phyloP scores from a whole-genome alignment of 83 land plant genomes.

The Diphasiastrum complanatum region DNA sequence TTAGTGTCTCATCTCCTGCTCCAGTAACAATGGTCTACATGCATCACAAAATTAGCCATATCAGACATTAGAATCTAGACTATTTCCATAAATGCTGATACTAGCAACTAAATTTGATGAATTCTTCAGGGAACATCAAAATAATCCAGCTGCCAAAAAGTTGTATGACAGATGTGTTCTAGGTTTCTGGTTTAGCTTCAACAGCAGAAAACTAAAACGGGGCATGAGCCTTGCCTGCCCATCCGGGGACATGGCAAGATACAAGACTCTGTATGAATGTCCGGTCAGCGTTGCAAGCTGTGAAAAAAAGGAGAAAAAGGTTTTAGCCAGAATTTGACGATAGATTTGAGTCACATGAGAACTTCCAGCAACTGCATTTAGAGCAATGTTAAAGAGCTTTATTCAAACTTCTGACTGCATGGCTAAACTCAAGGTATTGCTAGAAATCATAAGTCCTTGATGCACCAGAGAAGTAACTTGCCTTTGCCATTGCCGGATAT shows the following conservation, averaged over 20 bases:
- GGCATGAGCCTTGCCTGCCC: not conserved
- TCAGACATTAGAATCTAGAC: not conserved
- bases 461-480: conserved; percentile 7
- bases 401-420: not conserved
- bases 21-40: conserved; percentile 12
- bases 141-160: not conserved
- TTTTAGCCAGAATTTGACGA: not conserved
- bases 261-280: conserved; percentile 12
- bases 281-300: conserved; percentile 14
- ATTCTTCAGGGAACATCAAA: not conserved
- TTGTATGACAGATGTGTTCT: not conserved
- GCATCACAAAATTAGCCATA: not conserved
- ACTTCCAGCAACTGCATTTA: too few species aligned
- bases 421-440: too few species aligned
- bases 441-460: too few species aligned
- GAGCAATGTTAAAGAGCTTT: too few species aligned
- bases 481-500: conserved; percentile 82
- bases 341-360: too few species aligned
- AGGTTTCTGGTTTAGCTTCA: not conserved
- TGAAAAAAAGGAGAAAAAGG: not conserved
- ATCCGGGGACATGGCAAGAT: conserved; percentile 15
- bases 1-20: conserved; percentile 14
- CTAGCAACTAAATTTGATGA: too few species aligned
- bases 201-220: not conserved
- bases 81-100: not conserved